Percentiles rank a stretch among this genome's conserved stretches.
Conservation (phyloP, 805 yeast genomes). For the Cyberlindnera mycetangii region DNA sequence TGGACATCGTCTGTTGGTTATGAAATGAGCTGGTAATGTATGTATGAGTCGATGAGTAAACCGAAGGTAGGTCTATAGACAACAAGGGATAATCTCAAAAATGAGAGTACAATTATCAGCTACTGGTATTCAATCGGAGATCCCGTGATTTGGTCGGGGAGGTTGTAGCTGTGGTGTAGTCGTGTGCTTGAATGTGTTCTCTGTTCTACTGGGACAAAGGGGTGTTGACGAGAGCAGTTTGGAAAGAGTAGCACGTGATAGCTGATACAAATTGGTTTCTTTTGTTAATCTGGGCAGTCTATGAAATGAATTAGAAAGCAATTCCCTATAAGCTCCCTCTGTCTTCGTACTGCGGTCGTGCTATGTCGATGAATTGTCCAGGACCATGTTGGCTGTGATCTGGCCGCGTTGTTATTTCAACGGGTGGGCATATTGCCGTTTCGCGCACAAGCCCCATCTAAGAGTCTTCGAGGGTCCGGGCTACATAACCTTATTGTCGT, state of each 20-base stretch:
- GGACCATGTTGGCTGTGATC: background rate
- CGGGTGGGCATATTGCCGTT: background rate
- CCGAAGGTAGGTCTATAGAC: no score
- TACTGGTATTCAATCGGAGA: no score
- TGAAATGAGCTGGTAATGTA: no score
- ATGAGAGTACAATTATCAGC: background rate
- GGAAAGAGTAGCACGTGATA: no score
- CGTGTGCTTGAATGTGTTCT: background rate
- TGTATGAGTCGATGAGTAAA: no score
- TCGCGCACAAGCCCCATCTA: background rate
- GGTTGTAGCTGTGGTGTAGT: background rate
- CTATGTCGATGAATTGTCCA: background rate
- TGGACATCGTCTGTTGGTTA: constrained; percentile 40
- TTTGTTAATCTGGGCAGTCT: no score
- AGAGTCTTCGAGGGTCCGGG: background rate
- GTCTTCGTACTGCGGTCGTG: no score
- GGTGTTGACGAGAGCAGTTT: background rate
- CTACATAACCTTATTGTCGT: background rate
- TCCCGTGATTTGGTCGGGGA: background rate
- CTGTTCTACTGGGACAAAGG: background rate
- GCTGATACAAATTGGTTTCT: no score
- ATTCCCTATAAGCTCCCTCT: no score
- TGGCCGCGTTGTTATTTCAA: background rate
- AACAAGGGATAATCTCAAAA: no score
- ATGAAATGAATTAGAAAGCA: no score